Base-by-base conservation (phyloP, 345 rosid genomes). In the Syzygium grande region DNA sequence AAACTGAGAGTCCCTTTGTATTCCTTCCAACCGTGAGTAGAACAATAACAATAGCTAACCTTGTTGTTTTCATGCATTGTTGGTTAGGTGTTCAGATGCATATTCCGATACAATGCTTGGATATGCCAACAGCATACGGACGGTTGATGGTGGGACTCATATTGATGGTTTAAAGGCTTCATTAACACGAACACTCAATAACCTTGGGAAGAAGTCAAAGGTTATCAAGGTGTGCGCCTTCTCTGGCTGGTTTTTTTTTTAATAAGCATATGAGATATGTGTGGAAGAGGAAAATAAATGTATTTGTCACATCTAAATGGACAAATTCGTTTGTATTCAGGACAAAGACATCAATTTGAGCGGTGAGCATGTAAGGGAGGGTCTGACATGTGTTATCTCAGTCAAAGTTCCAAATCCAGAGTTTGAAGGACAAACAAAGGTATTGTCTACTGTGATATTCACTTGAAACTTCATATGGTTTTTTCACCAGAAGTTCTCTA, bases 351-450 rank as follows among this genome's bases (percentile, higher is more conserved):
- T 96, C 84, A 96, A 85, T 91, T 91, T 98, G 91, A 94, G 98
- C 73, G 99, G 99, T 85, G 99, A 98, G 89, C 99, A 98, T 90
- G 99, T 98, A 27, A 92, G 99, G 93, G 99, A 98, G 89, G 99
- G 99, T 84, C 88, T 98, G 92, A 96, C 99, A 53, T 96, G 99
- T 91, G 92, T 98, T 87, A 90, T 98, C 87, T 97, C 99, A n/a
- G 98, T 98, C 88, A 97, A 96, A 93, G 96, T 98, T 94, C 94
- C 98, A 58, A 97, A 95, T 91, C 99, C 99, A 25, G 99, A 98
- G 92, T 98, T 98, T 92, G 99, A 98, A 94, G 99, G 99, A 87
- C 99, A 98, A 91, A 98, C 99, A 49, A 97, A 98, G 98, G 99
- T 97, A 94, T 58, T 85, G 49, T 73, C 83, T 73, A 38, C 83